Evolutionary conservation across 495 filamentous ascomycete genomes (phyloP).

Genomic region (Massariosphaeria phaeospora): DNA sequence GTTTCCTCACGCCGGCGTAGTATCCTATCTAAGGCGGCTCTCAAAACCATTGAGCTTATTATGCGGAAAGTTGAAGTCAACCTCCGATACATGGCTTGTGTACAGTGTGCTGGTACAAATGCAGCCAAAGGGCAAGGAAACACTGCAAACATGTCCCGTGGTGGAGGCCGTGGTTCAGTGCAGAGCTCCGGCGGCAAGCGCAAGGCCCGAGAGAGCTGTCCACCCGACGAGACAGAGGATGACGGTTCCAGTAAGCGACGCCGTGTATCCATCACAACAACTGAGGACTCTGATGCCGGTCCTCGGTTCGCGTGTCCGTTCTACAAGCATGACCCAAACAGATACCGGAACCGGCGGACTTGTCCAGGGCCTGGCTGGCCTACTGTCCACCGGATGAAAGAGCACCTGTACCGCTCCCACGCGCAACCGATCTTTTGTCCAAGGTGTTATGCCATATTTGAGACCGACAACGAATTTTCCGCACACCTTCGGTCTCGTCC

Average conservation of each 20-base stretch:
- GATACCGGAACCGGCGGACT: constrained; percentile 19
- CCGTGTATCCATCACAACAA: constrained; percentile 14
- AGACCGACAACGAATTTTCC: constrained; percentile 15
- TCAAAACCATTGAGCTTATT: constrained; percentile 21
- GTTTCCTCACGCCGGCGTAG: background rate
- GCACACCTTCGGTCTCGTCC: constrained; percentile 8
- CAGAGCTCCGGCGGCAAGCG: constrained; percentile 15
- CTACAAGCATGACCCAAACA: constrained; percentile 25
- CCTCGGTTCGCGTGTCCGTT: constrained; percentile 24
- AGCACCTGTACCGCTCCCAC: constrained; percentile 23
- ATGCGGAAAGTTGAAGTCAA: constrained; percentile 25
- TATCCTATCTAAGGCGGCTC: constrained; percentile 11
- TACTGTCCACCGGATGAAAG: constrained; percentile 25
- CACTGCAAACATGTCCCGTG: background rate
- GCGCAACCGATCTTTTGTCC: constrained; percentile 21
- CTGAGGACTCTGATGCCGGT: constrained; percentile 20
- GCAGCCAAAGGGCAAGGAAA: constrained; percentile 1
- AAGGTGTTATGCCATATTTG: constrained; percentile 19
- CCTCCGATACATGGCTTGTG: constrained; percentile 18
- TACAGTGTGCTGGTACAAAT: constrained; percentile 19
- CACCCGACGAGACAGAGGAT: constrained; percentile 10
- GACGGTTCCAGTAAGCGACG: constrained; percentile 17
- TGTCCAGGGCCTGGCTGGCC: constrained; percentile 24
- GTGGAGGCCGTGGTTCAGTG: constrained; percentile 1
- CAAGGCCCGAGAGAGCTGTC: constrained; percentile 4